Base-by-base conservation (phyloP, 331 rosid species). In the Cucumis variabilis region DNA sequence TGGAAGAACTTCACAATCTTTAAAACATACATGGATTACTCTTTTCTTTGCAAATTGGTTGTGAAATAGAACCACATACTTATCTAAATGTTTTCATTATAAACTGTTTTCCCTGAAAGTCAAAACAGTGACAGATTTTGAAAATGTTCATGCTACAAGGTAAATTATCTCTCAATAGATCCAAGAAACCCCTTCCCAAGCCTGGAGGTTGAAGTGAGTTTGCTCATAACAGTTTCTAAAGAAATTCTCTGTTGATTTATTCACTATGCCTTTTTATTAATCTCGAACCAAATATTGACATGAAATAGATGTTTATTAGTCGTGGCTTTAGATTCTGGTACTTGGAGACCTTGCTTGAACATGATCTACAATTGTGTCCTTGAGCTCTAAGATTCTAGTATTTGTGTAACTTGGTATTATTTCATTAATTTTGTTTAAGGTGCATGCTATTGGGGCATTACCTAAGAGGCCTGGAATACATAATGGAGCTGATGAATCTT, bases 381-480 rank as follows among this genome's bases (percentile, higher is more conserved):
- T 44, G 48, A 44, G 7, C 7, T 37, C 44, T 37, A 37, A 25
- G 28, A 21, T 30, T 81, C 71, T 81, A 48, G 24, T 19, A 51
- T 44, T 80, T 55, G 14, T 16, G 69, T 21, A 30, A 53, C 66
- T 27, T 41, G 13, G 12, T 48, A 50, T 15, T 33, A 50, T 15
- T 48, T 24, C n/a, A 17, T 9, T 48, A 12, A 25, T 67, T 20
- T 24, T 12, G 83, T 21, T 60, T 11, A 84, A 97, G 99, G 99
- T 95, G 98, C 92, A 94, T 95, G 99, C 86, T 97, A 28, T 85
- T 97, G 91, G 99, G 99, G 86, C 98, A 97, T 93, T 87, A 93
- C 91, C 93, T 95, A 28, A 92, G 95, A 90, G 99, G 98, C 76
- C 98, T 95, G 5, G 98, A 97, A 92, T 95, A 93, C 86, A 94